Evolutionary conservation across 345 rosid species (phyloP).

Genomic region (Trapa incisa): DNA sequence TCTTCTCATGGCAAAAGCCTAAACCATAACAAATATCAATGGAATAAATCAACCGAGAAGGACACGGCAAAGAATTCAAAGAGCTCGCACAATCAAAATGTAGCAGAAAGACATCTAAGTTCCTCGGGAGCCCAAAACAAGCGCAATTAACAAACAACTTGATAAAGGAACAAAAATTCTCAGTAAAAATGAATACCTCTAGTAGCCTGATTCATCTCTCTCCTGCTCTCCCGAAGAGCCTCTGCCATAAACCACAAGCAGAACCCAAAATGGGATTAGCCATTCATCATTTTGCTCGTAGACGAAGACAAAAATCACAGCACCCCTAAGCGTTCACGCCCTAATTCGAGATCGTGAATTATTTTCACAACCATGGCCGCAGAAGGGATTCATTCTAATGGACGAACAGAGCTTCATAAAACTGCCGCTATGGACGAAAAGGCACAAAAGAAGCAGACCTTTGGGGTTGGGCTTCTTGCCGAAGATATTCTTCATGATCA

Average conservation of each 20-base stretch:
- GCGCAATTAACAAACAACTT: not conserved
- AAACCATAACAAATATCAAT: not conserved
- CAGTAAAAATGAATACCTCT: conserved; percentile 41
- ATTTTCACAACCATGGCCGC: not conserved
- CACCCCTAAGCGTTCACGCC: not conserved
- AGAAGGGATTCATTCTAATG: not conserved
- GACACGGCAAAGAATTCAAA: not conserved
- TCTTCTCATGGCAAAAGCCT: not conserved
- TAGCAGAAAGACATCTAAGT: not conserved
- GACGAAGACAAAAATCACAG: not conserved
- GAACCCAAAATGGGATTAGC: not conserved
- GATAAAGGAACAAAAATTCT: not conserved
- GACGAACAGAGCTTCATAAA: not conserved
- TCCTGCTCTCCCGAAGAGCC: conserved; percentile 79
- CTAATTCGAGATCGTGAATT: conserved; percentile 1
- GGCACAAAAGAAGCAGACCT: conserved; percentile 25
- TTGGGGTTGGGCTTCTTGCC: conserved; percentile 55
- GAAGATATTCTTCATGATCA: conserved; percentile 47
- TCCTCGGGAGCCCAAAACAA: not conserved
- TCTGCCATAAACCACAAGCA: conserved; percentile 31
- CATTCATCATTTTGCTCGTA: not conserved
- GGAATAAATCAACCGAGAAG: not conserved
- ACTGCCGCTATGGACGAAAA: not conserved
- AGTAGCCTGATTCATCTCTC: conserved; percentile 81
- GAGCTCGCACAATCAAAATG: not conserved